Conservation (phyloP, 2,329 filamentous ascomycete species). For the Epichloe hybrida region DNA sequence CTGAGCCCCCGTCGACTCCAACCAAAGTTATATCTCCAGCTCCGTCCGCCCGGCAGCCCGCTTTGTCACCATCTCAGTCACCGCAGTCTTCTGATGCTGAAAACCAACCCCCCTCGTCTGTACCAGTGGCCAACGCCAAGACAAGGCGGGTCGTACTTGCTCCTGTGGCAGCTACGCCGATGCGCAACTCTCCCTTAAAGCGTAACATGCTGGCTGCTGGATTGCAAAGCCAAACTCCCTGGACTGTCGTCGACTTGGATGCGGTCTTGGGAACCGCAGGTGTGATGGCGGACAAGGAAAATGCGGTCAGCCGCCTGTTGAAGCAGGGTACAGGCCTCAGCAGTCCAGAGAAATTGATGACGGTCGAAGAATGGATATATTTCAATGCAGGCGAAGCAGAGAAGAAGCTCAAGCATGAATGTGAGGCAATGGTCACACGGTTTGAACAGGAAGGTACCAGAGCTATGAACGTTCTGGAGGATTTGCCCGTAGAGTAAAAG, state of each 20-base stretch:
- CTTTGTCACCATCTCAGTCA: constrained; percentile 49
- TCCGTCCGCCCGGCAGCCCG: constrained; percentile 38
- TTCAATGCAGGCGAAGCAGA: constrained; percentile 72
- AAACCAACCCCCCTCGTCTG: constrained; percentile 61
- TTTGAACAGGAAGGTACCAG: constrained; percentile 75
- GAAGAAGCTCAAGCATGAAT: constrained; percentile 63
- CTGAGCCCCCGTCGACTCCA: constrained; percentile 31
- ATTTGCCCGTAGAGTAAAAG: constrained; percentile 42
- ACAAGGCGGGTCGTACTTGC: constrained; percentile 34
- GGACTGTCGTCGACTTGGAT: constrained; percentile 68
- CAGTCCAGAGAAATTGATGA: constrained; percentile 75
- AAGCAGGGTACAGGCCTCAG: constrained; percentile 48
- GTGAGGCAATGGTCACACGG: constrained; percentile 64
- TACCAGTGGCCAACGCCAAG: constrained; percentile 33
- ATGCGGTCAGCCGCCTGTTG: constrained; percentile 34
- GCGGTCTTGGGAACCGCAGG: constrained; percentile 41
- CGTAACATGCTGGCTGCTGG: constrained; percentile 39
- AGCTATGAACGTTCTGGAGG: constrained; percentile 67
- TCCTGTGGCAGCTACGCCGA: constrained; percentile 32
- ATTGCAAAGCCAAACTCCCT: constrained; percentile 46
- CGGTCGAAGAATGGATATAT: constrained; percentile 83
- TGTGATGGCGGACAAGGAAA: constrained; percentile 37
- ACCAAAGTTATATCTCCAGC: constrained; percentile 28
- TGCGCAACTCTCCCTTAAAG: constrained; percentile 47
- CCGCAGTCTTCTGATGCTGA: constrained; percentile 70